Evolutionary conservation across 306 rosid species (phyloP).

Genomic region (Trifolium repens): DNA sequence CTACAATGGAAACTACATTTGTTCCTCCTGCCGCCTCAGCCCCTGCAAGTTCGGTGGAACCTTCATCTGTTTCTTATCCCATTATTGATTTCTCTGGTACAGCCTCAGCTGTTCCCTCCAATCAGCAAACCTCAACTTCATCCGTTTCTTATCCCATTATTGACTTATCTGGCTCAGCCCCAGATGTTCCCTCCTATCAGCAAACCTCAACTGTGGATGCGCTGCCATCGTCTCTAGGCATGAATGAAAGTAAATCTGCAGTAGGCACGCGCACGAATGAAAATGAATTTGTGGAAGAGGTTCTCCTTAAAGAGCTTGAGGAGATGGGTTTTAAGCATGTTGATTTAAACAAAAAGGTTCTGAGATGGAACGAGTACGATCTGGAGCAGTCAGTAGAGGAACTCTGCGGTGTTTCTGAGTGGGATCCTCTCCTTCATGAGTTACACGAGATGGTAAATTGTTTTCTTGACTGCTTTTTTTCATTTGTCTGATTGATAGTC

Average conservation of each 20-base stretch:
- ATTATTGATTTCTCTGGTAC: slow-evolving; percentile 47
- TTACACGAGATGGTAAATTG: slow-evolving; percentile 75
- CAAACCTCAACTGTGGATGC: slow-evolving; percentile 31
- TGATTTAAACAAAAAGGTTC: slow-evolving; percentile 77
- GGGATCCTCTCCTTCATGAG: slow-evolving; percentile 93
- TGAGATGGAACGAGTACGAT: slow-evolving; percentile 71
- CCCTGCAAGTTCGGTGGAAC: slow-evolving; percentile 38
- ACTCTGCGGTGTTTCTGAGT: slow-evolving; percentile 77
- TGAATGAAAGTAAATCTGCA: slow-evolving; percentile 35
- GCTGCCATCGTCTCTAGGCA: slow-evolving; percentile 43
- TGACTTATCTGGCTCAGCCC: slow-evolving; percentile 44
- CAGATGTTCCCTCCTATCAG: slow-evolving; percentile 33
- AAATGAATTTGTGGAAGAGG: slow-evolving; percentile 52
- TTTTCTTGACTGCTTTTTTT: neutral
- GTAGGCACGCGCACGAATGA: slow-evolving; percentile 44
- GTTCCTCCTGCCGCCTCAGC: slow-evolving; percentile 49
- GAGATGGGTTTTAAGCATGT: slow-evolving; percentile 84
- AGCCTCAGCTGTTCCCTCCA: slow-evolving; percentile 34
- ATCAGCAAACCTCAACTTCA: slow-evolving; percentile 40
- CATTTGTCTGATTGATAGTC: neutral
- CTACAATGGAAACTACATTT: slow-evolving; percentile 50
- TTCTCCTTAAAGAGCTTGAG: slow-evolving; percentile 78
- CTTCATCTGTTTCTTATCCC: slow-evolving; percentile 56
- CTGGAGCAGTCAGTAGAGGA: slow-evolving; percentile 75
- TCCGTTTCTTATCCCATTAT: slow-evolving; percentile 55